A percentile compares a stretch with the other conserved stretches of the same genome.
These are phyloP conservation scores for Porpolomopsis calyptriformis DNA, from an alignment of 768 basidiomycete species.

Conservation along the genomic window DNA sequence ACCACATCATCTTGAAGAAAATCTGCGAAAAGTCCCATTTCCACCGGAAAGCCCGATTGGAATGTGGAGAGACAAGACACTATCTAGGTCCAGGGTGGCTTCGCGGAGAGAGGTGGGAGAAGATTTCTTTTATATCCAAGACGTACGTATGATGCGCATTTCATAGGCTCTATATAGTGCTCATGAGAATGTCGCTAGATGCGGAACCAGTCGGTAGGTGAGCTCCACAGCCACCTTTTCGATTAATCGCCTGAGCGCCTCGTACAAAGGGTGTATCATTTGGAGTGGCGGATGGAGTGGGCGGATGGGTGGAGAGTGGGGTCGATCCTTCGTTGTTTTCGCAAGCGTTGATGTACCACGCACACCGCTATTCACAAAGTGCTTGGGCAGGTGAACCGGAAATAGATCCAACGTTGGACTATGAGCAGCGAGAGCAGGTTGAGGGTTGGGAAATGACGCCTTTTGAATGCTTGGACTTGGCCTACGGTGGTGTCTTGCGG, in stretches of 20 bases:
- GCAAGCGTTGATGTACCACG: conserved; percentile 84
- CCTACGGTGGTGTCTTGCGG: conserved; percentile 59
- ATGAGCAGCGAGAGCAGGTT: conserved; percentile 51
- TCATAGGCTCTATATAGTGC: not conserved
- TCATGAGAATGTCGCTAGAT: conserved; percentile 37
- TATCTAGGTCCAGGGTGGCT: conserved; percentile 34
- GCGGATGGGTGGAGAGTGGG: conserved; percentile 79
- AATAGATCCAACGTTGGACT: conserved; percentile 66
- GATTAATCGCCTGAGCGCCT: conserved; percentile 22
- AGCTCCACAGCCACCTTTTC: conserved; percentile 9
- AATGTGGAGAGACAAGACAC: conserved; percentile 57
- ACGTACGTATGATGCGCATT: conserved; percentile 34
- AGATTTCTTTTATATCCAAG: conserved; percentile 51
- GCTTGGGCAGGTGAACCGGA: conserved; percentile 82
- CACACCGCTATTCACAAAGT: conserved; percentile 56
- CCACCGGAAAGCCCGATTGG: conserved; percentile 47
- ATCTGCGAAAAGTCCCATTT: conserved; percentile 38
- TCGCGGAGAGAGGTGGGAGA: conserved; percentile 33
- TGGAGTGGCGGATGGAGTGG: conserved; percentile 88
- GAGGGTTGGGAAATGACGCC: conserved; percentile 75
- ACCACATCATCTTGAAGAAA: conserved; percentile 31
- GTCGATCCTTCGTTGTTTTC: conserved; percentile 86
- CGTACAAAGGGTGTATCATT: conserved; percentile 56
- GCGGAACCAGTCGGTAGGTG: conserved; percentile 67
- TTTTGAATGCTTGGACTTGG: conserved; percentile 58